Conservation (phyloP, 176 grass and related monocot genomes). For the Elaeis guineensis region DNA sequence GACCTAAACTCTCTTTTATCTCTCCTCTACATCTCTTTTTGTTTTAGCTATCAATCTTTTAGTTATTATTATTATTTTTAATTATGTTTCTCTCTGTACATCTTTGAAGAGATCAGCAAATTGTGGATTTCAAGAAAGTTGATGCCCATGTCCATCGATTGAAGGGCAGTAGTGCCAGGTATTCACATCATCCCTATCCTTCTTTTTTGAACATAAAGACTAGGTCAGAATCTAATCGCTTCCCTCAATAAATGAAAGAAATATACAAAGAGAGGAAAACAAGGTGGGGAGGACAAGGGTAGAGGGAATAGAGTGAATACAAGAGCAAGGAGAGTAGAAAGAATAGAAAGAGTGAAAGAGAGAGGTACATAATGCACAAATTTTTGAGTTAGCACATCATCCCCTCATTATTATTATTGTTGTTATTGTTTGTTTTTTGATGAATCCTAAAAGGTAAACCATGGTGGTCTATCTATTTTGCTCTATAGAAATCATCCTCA, state of each 20-base stretch:
- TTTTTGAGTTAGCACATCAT: no score
- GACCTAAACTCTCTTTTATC: neutral
- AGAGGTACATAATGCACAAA: no score
- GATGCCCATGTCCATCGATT: constrained; percentile 43
- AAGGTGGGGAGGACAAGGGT: no score
- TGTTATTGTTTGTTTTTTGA: no score
- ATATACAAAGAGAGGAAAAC: neutral
- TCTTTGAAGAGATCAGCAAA: constrained; percentile 25
- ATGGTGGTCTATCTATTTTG: no score
- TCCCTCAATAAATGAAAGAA: neutral
- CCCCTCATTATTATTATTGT: no score
- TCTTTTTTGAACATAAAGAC: neutral
- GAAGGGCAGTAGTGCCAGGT: constrained; percentile 48
- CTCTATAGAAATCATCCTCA: no score
- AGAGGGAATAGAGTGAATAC: no score
- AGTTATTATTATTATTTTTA: constrained; percentile 1
- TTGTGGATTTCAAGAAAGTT: constrained; percentile 41
- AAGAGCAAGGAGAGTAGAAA: no score
- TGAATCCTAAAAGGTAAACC: no score
- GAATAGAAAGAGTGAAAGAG: no score
- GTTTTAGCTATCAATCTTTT: neutral
- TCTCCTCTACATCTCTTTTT: constrained; percentile 2
- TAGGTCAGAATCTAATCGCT: neutral
- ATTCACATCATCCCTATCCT: neutral
- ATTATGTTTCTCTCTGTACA: neutral